These are phyloP conservation scores for Kernera saxatilis DNA, from an alignment of 345 rosid genomes.

Conservation along the genomic window DNA sequence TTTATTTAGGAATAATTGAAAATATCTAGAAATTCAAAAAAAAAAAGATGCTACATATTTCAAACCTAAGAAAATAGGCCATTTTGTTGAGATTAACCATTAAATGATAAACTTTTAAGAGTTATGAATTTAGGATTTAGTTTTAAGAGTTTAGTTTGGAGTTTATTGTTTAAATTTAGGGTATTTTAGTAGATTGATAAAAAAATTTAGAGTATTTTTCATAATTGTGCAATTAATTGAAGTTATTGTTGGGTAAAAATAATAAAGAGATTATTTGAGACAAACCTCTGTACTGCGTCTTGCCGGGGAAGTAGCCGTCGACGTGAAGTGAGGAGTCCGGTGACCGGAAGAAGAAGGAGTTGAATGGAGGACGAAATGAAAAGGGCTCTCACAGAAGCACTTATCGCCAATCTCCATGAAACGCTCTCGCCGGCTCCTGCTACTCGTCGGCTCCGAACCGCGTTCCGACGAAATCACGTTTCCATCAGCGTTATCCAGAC, in stretches of 20 bases:
- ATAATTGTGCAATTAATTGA: neutral
- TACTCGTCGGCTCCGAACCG: constrained; percentile 23
- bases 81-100: neutral
- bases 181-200: neutral
- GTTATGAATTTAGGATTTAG: neutral
- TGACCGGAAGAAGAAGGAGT: constrained; percentile 47
- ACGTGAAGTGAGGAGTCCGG: constrained; percentile 60
- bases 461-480: constrained; percentile 22
- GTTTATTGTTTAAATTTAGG: neutral
- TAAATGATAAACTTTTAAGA: neutral
- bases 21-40: neutral
- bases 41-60: neutral
- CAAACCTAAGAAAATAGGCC: neutral
- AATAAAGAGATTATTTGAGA: neutral
- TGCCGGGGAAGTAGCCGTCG: constrained; percentile 59
- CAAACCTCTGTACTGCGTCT: constrained; percentile 36
- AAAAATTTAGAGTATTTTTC: neutral
- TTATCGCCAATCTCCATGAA: constrained; percentile 25
- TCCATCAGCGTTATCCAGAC: constrained; percentile 19
- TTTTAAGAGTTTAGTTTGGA: neutral
- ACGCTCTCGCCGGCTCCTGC: constrained; percentile 15
- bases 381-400: constrained; percentile 60
- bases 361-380: constrained; percentile 51
- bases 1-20: neutral
- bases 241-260: neutral